A percentile compares a stretch with the other conserved stretches of the same genome.
Evolutionary conservation across 768 basidiomycete genomes (phyloP).

Genomic region (Boletus rubescentipes): DNA sequence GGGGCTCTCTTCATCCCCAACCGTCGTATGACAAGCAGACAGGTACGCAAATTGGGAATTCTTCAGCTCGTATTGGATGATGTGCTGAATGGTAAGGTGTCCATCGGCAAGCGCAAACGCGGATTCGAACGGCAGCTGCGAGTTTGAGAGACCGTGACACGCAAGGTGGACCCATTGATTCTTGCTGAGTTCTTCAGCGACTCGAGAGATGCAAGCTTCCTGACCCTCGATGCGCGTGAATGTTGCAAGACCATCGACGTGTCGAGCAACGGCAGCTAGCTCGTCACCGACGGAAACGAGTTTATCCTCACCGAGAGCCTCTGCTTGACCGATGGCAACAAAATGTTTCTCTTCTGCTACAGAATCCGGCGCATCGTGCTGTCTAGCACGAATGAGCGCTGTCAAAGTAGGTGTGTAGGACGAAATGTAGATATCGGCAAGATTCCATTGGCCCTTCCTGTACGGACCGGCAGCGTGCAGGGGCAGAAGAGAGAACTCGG

Average conservation of each 20-base stretch:
- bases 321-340: neutral
- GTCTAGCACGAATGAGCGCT: too few species aligned
- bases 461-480: too few species aligned
- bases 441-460: neutral
- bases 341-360: neutral
- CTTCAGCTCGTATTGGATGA: slow-evolving; percentile 1
- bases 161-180: neutral
- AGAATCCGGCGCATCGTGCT: neutral
- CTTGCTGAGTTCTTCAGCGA: neutral
- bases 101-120: slow-evolving; percentile 6
- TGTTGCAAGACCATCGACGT: neutral
- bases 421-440: neutral
- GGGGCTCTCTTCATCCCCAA: slow-evolving; percentile 21
- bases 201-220: neutral
- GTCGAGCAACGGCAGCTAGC: neutral
- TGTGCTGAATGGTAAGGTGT: slow-evolving; percentile 5
- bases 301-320: neutral
- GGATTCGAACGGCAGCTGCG: neutral
- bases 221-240: neutral
- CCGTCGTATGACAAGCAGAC: slow-evolving; percentile 21
- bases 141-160: neutral
- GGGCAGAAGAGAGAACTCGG: too few species aligned
- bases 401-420: neutral
- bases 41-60: slow-evolving; percentile 13
- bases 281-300: neutral